These are phyloP conservation scores for Isatis lusitanica DNA, from an alignment of 441 rosid genomes.

Conservation along the genomic window DNA sequence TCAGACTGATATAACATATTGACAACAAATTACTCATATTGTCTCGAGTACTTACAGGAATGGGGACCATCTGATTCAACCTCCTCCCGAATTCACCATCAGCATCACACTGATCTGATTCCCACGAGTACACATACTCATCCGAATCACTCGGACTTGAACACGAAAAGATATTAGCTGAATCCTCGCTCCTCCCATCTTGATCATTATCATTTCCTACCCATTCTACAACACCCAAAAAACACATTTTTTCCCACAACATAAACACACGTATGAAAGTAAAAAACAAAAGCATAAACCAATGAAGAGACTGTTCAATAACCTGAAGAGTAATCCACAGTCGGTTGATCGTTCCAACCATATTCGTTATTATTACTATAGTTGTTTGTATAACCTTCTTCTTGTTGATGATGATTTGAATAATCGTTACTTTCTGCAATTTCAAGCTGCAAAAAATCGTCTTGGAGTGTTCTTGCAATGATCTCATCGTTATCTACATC, in stretches of 20 bases:
- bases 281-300: neutral
- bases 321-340: constrained; percentile 51
- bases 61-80: constrained; percentile 59
- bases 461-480: constrained; percentile 63
- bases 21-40: neutral
- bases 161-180: constrained; percentile 42
- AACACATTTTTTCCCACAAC: neutral
- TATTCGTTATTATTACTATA: constrained; percentile 33
- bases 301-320: neutral
- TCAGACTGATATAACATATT: neutral
- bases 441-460: constrained; percentile 62
- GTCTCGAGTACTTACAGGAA: constrained; percentile 45
- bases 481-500: constrained; percentile 65
- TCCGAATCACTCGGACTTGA: constrained; percentile 53
- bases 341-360: constrained; percentile 44
- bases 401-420: constrained; percentile 36
- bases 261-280: neutral
- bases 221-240: constrained; percentile 29
- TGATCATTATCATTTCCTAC: constrained; percentile 49
- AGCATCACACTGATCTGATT: constrained; percentile 47
- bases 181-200: constrained; percentile 44
- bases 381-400: constrained; percentile 37
- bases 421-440: constrained; percentile 46
- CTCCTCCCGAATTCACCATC: constrained; percentile 61
- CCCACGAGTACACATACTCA: constrained; percentile 52